These are phyloP conservation scores for Knufia petricola DNA, from an alignment of 2,329 filamentous ascomycete species.

Conservation along the genomic window DNA sequence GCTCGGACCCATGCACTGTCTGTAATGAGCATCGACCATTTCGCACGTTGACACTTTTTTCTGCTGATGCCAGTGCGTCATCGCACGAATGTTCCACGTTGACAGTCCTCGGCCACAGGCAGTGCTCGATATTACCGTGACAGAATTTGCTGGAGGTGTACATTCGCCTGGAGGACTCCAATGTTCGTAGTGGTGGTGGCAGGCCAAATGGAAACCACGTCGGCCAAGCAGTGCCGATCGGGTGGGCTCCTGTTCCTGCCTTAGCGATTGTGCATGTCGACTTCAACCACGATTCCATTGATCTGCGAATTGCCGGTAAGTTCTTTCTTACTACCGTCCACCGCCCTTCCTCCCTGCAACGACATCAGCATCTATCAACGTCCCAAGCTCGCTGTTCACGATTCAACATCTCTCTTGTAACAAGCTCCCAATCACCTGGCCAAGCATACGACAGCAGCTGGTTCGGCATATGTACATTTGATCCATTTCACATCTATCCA, in stretches of 20 bases:
- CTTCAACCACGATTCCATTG: background rate
- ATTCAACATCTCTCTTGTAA: background rate
- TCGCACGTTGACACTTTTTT: no score
- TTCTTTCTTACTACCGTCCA: slow-evolving; percentile 1
- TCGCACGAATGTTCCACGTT: no score
- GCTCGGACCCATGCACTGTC: no score
- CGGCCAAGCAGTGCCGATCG: slow-evolving; percentile 4
- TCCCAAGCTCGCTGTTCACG: background rate
- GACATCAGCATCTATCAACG: background rate
- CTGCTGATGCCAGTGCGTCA: no score
- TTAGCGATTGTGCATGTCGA: background rate
- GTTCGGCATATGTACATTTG: slow-evolving; percentile 5
- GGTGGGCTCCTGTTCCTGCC: slow-evolving; percentile 7
- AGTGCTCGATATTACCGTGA: no score
- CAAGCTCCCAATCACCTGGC: background rate
- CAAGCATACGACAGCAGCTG: background rate
- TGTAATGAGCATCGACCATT: no score
- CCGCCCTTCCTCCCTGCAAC: no score
- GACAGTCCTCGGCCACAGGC: no score
- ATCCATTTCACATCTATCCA: background rate
- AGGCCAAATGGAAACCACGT: no score
- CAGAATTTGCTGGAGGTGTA: no score
- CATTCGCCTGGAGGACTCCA: no score
- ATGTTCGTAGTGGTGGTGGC: no score
- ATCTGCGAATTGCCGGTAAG: background rate